Base-by-base conservation (phyloP, 164 flowering plant genomes). In the Stephania cephalantha region DNA sequence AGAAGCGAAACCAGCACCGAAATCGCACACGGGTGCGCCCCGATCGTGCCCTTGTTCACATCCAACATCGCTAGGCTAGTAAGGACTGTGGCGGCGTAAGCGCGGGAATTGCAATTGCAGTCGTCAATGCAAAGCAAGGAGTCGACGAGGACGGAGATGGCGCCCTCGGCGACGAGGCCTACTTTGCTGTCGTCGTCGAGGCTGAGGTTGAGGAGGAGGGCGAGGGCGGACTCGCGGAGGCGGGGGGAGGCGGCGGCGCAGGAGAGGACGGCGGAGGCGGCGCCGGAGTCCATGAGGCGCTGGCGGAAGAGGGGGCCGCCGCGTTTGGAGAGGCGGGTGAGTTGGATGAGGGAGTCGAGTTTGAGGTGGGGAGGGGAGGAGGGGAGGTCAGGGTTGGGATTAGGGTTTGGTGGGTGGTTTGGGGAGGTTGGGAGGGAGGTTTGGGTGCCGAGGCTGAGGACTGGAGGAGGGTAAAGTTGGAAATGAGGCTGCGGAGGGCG, bases 31-130 rank as follows among this genome's bases (percentile, higher is more conserved):
- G 97, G 98, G 84, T 88, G 87, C 0, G 88, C 89, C 8, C 99
- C 98, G 45, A 96, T 94, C 0, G 97, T 94, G 18, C 90, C 97
- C 73, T 91, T 94, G 72, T 96, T 96, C 42, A 96, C 99, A 70
- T 96, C 99, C 81, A 96, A 90, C 30, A 96, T 91, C 0, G 97
- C 98, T 42, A 96, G 74, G 73, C 99, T 96, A 30, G 99, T 96
- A 73, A 94, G 42, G 61, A 88, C 81, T 0, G 98, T 94, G 5
- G 98, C 98, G 6, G 97, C 98, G 30, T 90, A 79, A 7, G 99
- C 98, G 66, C 94, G 74, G 76, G 86, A 85, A 68, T 82, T 83
- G 5, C 90, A 82, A 6, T 82, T 79, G 42, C 87, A 25, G 25
- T 25, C 0, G 25, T 25, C 25, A 0, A 25, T 25, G 42, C 42